Evolutionary conservation across 345 rosid species (phyloP).

Genomic region (Salix koriyanagi): DNA sequence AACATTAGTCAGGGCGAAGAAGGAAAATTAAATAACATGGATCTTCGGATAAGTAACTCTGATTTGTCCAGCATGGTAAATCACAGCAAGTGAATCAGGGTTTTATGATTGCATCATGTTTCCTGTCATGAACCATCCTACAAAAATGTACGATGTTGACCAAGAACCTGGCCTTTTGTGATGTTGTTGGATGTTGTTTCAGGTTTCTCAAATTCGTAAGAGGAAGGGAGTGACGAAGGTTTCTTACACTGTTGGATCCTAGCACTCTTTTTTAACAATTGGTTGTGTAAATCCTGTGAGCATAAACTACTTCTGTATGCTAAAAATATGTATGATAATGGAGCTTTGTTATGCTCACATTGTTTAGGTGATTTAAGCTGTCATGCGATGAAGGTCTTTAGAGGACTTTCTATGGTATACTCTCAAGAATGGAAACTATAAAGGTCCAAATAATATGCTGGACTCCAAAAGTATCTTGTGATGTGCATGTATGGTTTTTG

Average conservation of each 20-base stretch:
- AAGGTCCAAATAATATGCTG: too few relatives aligned
- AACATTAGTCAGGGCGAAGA: background rate
- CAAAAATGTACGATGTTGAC: background rate
- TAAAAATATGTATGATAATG: background rate
- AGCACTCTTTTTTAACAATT: background rate
- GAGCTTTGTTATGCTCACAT: background rate
- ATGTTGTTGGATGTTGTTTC: slow-evolving; percentile 8
- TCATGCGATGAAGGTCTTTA: too few relatives aligned
- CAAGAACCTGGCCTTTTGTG: background rate
- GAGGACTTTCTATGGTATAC: background rate
- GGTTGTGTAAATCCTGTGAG: background rate
- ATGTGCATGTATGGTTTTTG: too few relatives aligned
- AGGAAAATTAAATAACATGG: background rate
- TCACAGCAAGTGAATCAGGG: background rate
- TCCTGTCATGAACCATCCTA: background rate
- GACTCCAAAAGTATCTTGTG: too few relatives aligned
- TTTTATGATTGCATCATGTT: background rate
- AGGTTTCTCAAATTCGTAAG: slow-evolving; percentile 62
- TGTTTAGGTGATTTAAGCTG: background rate
- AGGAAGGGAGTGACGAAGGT: slow-evolving; percentile 77
- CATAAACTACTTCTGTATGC: background rate
- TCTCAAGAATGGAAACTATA: background rate
- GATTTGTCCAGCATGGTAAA: background rate
- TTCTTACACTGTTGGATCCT: slow-evolving; percentile 43
- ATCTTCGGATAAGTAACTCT: background rate